Evolutionary conservation across 257 asterid genomes (phyloP).

Genomic region (Fraxinus cuspidata): DNA sequence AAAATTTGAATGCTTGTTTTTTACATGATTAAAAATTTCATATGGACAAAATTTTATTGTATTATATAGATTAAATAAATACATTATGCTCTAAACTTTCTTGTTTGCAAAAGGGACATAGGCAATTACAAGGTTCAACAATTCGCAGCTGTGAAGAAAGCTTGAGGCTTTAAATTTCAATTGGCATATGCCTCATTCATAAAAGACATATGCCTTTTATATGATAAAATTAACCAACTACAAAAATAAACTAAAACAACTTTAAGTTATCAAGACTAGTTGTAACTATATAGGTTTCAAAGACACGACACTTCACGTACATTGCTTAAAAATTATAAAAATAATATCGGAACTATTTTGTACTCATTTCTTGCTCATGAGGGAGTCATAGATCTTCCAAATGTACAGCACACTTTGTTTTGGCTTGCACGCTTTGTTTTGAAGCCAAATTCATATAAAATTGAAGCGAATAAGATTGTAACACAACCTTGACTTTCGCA

Average conservation of each 20-base stretch:
- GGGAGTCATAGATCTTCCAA: too few species aligned
- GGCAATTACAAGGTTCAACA: constrained; percentile 39
- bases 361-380: too few species aligned
- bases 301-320: too few species aligned
- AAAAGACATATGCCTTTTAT: constrained; percentile 3
- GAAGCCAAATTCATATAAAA: too few species aligned
- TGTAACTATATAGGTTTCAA: too few species aligned
- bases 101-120: constrained; percentile 23
- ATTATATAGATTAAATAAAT: neutral
- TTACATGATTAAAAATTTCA: constrained; percentile 8
- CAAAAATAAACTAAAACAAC: neutral
- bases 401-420: too few species aligned
- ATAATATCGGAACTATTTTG: too few species aligned
- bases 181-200: neutral
- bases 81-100: constrained; percentile 28
- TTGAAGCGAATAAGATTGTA: too few species aligned
- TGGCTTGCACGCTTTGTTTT: too few species aligned
- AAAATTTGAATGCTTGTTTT: constrained; percentile 10
- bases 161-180: neutral
- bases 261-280: neutral
- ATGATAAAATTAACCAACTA: neutral
- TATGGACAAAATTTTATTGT: constrained; percentile 17
- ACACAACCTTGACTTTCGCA: too few species aligned
- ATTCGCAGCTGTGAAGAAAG: neutral
- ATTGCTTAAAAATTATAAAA: too few species aligned